Conservation (phyloP, 2,329 filamentous ascomycete genomes). For the Ophiocordyceps unilateralis region DNA sequence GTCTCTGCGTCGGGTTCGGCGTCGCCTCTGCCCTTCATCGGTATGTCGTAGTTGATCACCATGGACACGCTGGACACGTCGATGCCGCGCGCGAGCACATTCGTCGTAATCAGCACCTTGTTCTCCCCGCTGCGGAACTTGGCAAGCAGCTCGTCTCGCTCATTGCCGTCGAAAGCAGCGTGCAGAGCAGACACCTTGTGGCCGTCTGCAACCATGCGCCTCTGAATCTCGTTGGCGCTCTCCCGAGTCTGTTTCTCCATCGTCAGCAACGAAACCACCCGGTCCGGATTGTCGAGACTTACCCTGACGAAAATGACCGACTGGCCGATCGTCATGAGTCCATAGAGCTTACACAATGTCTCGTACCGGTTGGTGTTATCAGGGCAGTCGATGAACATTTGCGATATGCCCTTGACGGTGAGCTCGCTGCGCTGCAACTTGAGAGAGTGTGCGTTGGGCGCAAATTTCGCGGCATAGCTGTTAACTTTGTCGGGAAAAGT, state of each 20-base stretch:
- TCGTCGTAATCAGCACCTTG: slow-evolving; percentile 96
- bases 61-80: slow-evolving; percentile 84
- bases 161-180: slow-evolving; percentile 66
- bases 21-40: slow-evolving; percentile 59
- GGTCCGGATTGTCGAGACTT: slow-evolving; percentile 5
- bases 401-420: slow-evolving; percentile 91
- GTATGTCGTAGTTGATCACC: slow-evolving; percentile 94
- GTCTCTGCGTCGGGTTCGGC: slow-evolving; percentile 81
- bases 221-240: slow-evolving; percentile 71
- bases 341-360: slow-evolving; percentile 81
- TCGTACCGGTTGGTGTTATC: slow-evolving; percentile 71
- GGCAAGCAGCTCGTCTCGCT: slow-evolving; percentile 72
- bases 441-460: slow-evolving; percentile 71
- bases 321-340: slow-evolving; percentile 87
- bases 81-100: slow-evolving; percentile 89
- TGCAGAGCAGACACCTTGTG: slow-evolving; percentile 86
- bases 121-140: slow-evolving; percentile 72
- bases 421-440: slow-evolving; percentile 80
- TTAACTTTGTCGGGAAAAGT: slow-evolving; percentile 81
- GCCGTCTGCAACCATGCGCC: slow-evolving; percentile 71
- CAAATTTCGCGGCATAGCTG: slow-evolving; percentile 67
- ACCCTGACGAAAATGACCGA: slow-evolving; percentile 97
- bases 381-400: slow-evolving; percentile 91
- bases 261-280: background rate
- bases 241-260: slow-evolving; percentile 47